These are phyloP conservation scores for Ambrosia trifida DNA, from an alignment of 129 eudicot species.

Conservation along the genomic window DNA sequence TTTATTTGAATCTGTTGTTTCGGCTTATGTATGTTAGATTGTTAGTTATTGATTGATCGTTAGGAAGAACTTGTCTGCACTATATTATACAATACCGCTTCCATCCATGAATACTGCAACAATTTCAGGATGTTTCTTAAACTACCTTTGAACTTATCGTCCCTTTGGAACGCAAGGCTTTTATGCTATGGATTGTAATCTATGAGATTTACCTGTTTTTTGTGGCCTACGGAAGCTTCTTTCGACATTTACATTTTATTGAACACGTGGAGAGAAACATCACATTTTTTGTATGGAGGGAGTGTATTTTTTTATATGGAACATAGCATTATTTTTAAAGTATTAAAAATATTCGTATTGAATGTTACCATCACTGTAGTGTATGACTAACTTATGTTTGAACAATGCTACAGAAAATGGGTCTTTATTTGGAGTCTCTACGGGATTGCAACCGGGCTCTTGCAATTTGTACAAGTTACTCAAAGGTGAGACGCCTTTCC, in stretches of 20 bases:
- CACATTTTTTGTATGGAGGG: not conserved
- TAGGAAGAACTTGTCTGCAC: not conserved
- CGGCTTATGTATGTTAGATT: not conserved
- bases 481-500: conserved; percentile 60
- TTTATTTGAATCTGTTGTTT: conserved; percentile 23
- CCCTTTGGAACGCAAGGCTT: not conserved
- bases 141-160: not conserved
- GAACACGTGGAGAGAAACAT: conserved; percentile 10
- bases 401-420: conserved; percentile 58
- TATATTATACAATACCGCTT: not conserved
- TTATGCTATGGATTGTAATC: not conserved
- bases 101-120: conserved; percentile 10
- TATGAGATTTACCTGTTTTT: conserved; percentile 1
- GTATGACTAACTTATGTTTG: conserved; percentile 14
- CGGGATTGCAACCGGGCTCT: conserved; percentile 81
- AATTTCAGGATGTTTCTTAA: not conserved
- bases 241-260: not conserved
- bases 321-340: not conserved
- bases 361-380: not conserved
- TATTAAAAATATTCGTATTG: not conserved
- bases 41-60: conserved; percentile 4
- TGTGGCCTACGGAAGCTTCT: not conserved
- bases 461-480: conserved; percentile 48
- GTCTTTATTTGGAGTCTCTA: conserved; percentile 57
- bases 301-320: not conserved